Evolutionary conservation across 139 green algal genomes (phyloP).

Genomic region (Chlamydomonas eustigma): DNA sequence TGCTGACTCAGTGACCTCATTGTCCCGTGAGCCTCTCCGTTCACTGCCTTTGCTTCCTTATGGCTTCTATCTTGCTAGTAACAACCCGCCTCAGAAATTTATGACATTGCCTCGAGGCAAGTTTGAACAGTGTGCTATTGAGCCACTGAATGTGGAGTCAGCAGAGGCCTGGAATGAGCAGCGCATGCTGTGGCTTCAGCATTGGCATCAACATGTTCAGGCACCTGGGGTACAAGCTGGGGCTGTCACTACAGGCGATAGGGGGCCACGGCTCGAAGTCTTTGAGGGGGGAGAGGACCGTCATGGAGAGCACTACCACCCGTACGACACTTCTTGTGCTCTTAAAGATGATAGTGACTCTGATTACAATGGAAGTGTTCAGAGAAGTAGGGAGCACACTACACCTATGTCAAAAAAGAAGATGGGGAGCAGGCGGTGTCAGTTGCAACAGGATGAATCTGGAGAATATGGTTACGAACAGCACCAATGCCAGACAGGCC

Average conservation of each 20-base stretch:
- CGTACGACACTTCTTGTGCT: too few species aligned
- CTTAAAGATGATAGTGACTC: too few species aligned
- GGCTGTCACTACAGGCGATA: background rate
- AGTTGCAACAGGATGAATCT: too few species aligned
- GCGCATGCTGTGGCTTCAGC: background rate
- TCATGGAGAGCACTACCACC: too few species aligned
- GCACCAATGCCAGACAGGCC: too few species aligned
- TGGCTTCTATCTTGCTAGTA: background rate
- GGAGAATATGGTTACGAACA: too few species aligned
- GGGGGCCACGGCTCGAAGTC: too few species aligned
- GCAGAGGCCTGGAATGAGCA: background rate
- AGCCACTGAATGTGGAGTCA: background rate
- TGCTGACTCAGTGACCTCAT: background rate
- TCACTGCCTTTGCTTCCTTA: background rate
- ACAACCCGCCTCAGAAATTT: background rate
- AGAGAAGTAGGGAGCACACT: too few species aligned
- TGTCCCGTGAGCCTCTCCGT: background rate
- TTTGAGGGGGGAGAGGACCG: too few species aligned
- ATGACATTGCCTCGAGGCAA: background rate
- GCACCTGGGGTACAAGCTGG: background rate
- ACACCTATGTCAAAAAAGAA: too few species aligned
- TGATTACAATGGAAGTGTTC: too few species aligned
- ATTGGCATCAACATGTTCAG: background rate
- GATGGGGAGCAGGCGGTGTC: too few species aligned
- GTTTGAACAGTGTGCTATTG: background rate